phyloP scores from a whole-genome alignment of 192 early-diverging fungal species.

The Backusella psychrophila region DNA sequence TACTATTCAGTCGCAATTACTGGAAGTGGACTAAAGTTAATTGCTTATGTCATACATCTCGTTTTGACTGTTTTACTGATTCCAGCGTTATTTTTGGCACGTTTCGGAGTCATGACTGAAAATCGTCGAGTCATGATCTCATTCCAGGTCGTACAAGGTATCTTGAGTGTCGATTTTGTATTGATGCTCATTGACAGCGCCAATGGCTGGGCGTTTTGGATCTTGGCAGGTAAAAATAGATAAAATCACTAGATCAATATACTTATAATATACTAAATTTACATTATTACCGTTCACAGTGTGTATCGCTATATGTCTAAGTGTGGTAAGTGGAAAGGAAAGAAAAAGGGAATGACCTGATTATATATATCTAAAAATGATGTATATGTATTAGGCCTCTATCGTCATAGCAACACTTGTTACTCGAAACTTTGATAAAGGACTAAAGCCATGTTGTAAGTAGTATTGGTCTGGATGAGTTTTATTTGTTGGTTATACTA shows the following conservation, averaged over 20 bases:
- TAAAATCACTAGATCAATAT: not conserved
- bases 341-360: not conserved
- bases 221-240: constrained; percentile 16
- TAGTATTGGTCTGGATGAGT: not conserved
- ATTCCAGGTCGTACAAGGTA: not conserved
- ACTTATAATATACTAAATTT: not conserved
- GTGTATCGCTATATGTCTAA: constrained; percentile 11
- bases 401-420: constrained; percentile 2
- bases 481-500: not conserved
- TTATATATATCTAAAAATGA: not conserved
- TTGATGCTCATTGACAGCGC: constrained; percentile 15
- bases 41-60: constrained; percentile 20
- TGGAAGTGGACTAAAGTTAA: not conserved
- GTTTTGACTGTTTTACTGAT: constrained; percentile 15
- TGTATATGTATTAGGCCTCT: not conserved
- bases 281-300: not conserved
- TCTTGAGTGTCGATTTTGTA: constrained; percentile 11
- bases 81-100: constrained; percentile 14
- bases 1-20: not conserved
- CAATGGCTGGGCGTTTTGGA: constrained; percentile 19
- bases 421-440: constrained; percentile 17
- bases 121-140: constrained; percentile 9
- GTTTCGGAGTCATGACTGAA: constrained; percentile 20
- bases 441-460: constrained; percentile 21
- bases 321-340: constrained; percentile 9